Percentiles rank a stretch among this genome's conserved stretches.
phyloP scores from a whole-genome alignment of 495 filamentous ascomycete genomes.

The Aspergillus wentii region DNA sequence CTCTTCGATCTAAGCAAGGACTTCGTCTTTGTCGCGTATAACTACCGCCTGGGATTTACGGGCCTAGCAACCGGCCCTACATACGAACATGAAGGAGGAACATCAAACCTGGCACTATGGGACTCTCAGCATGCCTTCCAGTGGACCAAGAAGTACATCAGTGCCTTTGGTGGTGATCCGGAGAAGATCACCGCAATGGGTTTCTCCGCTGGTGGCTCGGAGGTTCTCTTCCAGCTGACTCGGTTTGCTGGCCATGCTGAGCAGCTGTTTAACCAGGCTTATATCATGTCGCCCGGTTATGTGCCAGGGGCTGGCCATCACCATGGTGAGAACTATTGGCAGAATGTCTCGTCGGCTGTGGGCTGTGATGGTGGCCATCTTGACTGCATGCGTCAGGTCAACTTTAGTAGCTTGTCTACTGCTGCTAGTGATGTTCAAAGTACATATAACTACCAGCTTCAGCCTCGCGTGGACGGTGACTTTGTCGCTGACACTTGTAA shows the following conservation, averaged over 20 bases:
- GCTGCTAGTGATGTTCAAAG: slow-evolving; percentile 16
- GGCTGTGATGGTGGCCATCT: slow-evolving; percentile 25
- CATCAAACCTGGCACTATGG: slow-evolving; percentile 45
- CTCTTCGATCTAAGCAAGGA: slow-evolving; percentile 30
- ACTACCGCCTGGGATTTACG: slow-evolving; percentile 49
- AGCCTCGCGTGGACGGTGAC: slow-evolving; percentile 32
- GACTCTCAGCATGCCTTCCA: slow-evolving; percentile 44
- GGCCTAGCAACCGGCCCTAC: slow-evolving; percentile 49
- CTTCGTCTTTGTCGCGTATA: slow-evolving; percentile 39
- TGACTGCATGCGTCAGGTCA: slow-evolving; percentile 21
- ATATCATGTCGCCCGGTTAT: slow-evolving; percentile 32
- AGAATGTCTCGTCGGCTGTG: slow-evolving; percentile 28
- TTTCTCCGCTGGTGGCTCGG: slow-evolving; percentile 35
- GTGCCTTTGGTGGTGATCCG: slow-evolving; percentile 41
- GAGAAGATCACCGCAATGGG: slow-evolving; percentile 41
- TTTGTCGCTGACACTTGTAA: slow-evolving; percentile 27
- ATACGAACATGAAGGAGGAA: slow-evolving; percentile 22
- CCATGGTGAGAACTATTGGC: slow-evolving; percentile 23
- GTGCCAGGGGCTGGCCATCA: slow-evolving; percentile 27
- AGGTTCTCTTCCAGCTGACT: slow-evolving; percentile 35
- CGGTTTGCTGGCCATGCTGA: slow-evolving; percentile 28
- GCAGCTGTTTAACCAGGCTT: slow-evolving; percentile 28
- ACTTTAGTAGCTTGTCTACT: slow-evolving; percentile 20
- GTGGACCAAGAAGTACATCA: slow-evolving; percentile 31
- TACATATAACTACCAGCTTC: slow-evolving; percentile 29